Base-by-base conservation (phyloP, 202 grass and related monocot genomes). In the Alloteropsis angusta region DNA sequence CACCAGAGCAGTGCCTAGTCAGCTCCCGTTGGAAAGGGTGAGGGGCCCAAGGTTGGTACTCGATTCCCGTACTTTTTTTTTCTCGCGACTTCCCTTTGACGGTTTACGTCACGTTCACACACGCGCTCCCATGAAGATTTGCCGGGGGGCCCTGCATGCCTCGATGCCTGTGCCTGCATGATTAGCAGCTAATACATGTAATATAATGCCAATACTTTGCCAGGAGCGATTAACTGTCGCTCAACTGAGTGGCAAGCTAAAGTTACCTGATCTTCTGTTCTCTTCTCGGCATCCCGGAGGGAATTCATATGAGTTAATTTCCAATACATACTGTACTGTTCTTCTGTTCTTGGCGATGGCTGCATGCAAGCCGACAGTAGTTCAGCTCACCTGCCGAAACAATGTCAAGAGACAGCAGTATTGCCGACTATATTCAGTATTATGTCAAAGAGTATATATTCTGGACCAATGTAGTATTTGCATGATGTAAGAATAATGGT, bases 61-160 rank as follows among this genome's bases (percentile, higher is more conserved):
- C 82, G 88, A 74, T 90, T 85, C 68, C 65, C 53, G 21, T 35
- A 69, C 58, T 25, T 62, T 82, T 75, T 82, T 75, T 55, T 9
- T 1, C 48, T 25, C 6, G 67, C 52, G 66, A 68, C 82, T 91
- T 80, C 85, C 68, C 73, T 83, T 88, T 90, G 84, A 91, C 86
- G 84, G 72, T 89, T 90, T 80, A 94, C 74, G 87, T 90, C 91
- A 88, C 75, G 89, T 97, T 97, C 91, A 97, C 81, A 90, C 91
- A 83, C 87, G 82, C 81, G 32, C 64, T 78, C 82, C 90, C 47
- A 97, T 85, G 82, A 87, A 83, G 90, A 93, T 89, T 91, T 87
- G 85, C 86, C 63, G 38, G 77, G 26, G 65, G 21, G 2, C 1
- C n/a, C 48, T 72, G 71, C 50, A 59, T 63, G 50, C 80, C 72